Conservation (phyloP, 129 eudicot genomes). For the Helianthus annuus region DNA sequence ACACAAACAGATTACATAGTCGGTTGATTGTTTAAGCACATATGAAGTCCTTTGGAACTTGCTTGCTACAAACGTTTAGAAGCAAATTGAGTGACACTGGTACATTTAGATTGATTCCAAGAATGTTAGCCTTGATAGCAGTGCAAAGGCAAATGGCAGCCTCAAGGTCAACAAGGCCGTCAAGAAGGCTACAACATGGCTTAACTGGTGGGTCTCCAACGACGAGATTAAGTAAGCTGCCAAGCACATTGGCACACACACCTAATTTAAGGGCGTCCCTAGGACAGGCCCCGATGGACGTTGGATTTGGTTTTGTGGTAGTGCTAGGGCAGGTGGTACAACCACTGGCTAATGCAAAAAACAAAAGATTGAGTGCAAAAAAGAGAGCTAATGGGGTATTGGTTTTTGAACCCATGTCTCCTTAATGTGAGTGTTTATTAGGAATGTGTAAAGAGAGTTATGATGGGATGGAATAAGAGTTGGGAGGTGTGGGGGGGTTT, state of each 20-base stretch:
- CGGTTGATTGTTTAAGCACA: conserved; percentile 36
- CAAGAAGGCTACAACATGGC: conserved; percentile 59
- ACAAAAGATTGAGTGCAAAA: conserved; percentile 51
- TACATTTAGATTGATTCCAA: conserved; percentile 62
- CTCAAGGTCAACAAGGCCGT: conserved; percentile 63
- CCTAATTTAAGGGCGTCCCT: conserved; percentile 59
- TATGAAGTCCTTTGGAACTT: conserved; percentile 51
- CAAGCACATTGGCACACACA: conserved; percentile 66
- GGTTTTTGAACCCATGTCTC: conserved; percentile 39
- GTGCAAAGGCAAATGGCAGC: conserved; percentile 79
- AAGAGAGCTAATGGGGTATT: conserved; percentile 38
- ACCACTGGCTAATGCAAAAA: conserved; percentile 44
- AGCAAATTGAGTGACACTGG: conserved; percentile 66
- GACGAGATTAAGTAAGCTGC: conserved; percentile 28
- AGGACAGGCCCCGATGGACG: too few species aligned
- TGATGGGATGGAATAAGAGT: conserved; percentile 23
- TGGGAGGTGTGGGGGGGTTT: conserved; percentile 19
- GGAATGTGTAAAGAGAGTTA: background rate
- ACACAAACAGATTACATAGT: background rate
- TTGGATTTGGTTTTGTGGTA: conserved; percentile 19
- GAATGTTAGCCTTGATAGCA: conserved; percentile 57
- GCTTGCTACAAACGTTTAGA: conserved; percentile 57
- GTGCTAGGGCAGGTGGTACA: conserved; percentile 13
- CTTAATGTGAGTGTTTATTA: background rate
- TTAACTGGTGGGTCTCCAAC: conserved; percentile 50